Conservation (phyloP, 2,329 filamentous ascomycete species). For the Exophiala phaeomuriformis region DNA sequence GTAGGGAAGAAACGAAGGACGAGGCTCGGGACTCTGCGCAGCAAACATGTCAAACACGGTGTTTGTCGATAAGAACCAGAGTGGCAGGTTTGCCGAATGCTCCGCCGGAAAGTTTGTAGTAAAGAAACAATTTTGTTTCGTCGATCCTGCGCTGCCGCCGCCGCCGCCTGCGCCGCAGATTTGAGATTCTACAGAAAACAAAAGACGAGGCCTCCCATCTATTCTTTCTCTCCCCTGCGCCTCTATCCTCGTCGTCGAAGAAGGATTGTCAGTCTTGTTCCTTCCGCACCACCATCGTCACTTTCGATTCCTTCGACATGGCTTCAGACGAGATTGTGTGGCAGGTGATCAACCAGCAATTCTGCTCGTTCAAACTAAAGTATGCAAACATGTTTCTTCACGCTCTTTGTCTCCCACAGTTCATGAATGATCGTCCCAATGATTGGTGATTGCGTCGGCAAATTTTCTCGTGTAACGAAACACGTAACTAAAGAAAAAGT, state of each 20-base stretch:
- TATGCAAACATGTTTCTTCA: slow-evolving; percentile 37
- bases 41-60: not conserved
- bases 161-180: not conserved
- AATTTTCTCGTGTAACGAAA: no score
- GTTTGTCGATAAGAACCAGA: not conserved
- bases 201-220: not conserved
- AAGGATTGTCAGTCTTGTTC: no score
- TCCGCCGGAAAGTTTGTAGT: not conserved
- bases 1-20: no score
- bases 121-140: not conserved
- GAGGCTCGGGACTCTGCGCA: no score
- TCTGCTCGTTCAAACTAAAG: slow-evolving; percentile 93
- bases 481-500: slow-evolving; percentile 11
- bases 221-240: not conserved
- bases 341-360: slow-evolving; percentile 93
- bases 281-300: not conserved
- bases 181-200: not conserved
- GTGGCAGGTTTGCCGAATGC: not conserved
- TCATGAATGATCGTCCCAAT: not conserved
- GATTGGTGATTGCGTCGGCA: no score
- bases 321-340: slow-evolving; percentile 95
- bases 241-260: not conserved
- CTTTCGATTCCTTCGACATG: slow-evolving; percentile 44
- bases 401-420: no score
- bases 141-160: not conserved